Evolutionary conservation across 2,329 filamentous ascomycete genomes (phyloP).

Genomic region (Penicillium sp.): DNA sequence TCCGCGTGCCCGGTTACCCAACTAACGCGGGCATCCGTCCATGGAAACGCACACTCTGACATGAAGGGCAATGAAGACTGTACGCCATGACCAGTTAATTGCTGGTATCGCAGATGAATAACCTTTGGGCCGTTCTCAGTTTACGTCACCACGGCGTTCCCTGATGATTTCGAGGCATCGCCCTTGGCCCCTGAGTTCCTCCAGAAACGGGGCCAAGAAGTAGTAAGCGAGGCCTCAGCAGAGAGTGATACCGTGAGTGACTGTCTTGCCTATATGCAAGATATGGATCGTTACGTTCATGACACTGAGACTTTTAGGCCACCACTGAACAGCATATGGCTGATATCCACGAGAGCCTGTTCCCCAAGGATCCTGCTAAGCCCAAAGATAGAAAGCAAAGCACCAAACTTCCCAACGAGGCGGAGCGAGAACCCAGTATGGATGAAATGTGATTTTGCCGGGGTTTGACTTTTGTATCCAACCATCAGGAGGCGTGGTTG

Average conservation of each 20-base stretch:
- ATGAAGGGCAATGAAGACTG: slow-evolving; percentile 12
- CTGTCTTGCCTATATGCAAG: too few relatives aligned
- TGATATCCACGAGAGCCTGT: slow-evolving; percentile 18
- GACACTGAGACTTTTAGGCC: slow-evolving; percentile 6
- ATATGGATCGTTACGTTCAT: not conserved
- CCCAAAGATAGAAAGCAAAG: not conserved
- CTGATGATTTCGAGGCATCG: slow-evolving; percentile 15
- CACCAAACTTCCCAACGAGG: slow-evolving; percentile 2
- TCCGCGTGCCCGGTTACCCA: slow-evolving; percentile 6
- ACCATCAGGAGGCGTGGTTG: too few relatives aligned
- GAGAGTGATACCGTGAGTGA: too few relatives aligned
- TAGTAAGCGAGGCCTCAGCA: not conserved
- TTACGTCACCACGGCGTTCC: slow-evolving; percentile 13
- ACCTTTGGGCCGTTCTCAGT: slow-evolving; percentile 2
- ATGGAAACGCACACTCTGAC: slow-evolving; percentile 6
- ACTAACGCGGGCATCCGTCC: slow-evolving; percentile 9
- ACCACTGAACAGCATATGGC: slow-evolving; percentile 13
- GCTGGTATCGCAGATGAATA: not conserved
- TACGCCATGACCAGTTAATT: not conserved
- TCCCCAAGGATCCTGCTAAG: not conserved
- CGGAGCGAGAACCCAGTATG: slow-evolving; percentile 10
- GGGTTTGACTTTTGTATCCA: too few relatives aligned
- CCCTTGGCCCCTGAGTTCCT: slow-evolving; percentile 8
- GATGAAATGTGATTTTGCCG: slow-evolving; percentile 17
- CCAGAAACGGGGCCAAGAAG: slow-evolving; percentile 1